These are phyloP conservation scores for Daldinia caldariorum DNA, from an alignment of 495 filamentous ascomycete species.

Conservation along the genomic window DNA sequence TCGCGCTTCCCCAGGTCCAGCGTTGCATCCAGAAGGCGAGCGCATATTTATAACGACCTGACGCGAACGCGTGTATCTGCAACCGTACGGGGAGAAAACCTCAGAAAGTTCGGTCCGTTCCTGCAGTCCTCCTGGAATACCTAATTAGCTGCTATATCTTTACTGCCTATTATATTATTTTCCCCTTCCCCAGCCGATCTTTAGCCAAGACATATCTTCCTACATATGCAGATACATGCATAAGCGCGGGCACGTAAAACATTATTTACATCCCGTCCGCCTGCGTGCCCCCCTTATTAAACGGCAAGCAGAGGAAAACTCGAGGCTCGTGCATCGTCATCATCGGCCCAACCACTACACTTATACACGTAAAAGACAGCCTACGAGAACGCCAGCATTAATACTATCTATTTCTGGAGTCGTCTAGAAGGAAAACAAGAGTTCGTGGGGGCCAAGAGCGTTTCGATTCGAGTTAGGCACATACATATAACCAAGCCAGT, in stretches of 20 bases:
- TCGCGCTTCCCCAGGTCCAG: constrained; percentile 33
- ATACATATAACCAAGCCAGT: constrained; percentile 18
- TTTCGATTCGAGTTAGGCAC: neutral
- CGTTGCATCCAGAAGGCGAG: constrained; percentile 37
- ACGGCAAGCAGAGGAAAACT: constrained; percentile 7
- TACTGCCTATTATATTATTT: constrained; percentile 19
- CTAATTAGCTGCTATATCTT: constrained; percentile 19
- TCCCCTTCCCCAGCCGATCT: constrained; percentile 40
- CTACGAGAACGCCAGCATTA: neutral
- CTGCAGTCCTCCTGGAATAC: constrained; percentile 34
- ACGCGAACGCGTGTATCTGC: constrained; percentile 42
- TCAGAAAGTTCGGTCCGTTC: constrained; percentile 26
- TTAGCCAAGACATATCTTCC: constrained; percentile 32
- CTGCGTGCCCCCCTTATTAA: constrained; percentile 34
- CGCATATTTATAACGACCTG: constrained; percentile 32
- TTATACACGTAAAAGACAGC: constrained; percentile 13
- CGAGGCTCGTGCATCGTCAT: constrained; percentile 21
- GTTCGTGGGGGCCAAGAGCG: constrained; percentile 40
- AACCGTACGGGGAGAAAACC: constrained; percentile 27
- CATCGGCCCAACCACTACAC: constrained; percentile 6
- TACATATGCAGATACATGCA: constrained; percentile 42
- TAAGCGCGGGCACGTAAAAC: constrained; percentile 40
- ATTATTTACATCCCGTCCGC: constrained; percentile 41
- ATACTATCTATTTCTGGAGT: constrained; percentile 42
- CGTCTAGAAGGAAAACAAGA: constrained; percentile 17